phyloP scores from a whole-genome alignment of 352 stramenopile species.

The Pythium rishiriense region DNA sequence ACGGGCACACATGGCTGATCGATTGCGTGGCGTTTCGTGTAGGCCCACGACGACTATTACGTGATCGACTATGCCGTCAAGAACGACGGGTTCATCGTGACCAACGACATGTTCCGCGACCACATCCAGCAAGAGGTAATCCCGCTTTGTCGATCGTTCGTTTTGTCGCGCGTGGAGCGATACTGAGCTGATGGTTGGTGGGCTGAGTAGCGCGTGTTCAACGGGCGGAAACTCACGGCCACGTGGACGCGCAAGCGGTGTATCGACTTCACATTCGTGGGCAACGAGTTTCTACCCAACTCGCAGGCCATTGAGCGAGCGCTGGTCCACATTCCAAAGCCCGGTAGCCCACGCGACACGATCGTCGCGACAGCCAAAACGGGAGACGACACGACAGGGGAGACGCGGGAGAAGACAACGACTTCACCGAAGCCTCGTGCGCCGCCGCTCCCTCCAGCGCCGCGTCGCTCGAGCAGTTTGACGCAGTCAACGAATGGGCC shows the following conservation, averaged over 20 bases:
- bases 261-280: slow-evolving; percentile 91
- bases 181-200: too few relatives aligned
- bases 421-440: neutral
- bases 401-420: neutral
- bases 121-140: slow-evolving; percentile 76
- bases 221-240: slow-evolving; percentile 55
- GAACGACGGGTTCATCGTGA: slow-evolving; percentile 88
- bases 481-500: slow-evolving; percentile 5
- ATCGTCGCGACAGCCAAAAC: neutral
- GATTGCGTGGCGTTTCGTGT: neutral
- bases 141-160: neutral
- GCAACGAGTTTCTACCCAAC: slow-evolving; percentile 89
- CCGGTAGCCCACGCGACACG: slow-evolving; percentile 12
- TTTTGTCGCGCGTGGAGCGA: neutral
- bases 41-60: slow-evolving; percentile 90
- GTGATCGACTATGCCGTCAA: slow-evolving; percentile 91
- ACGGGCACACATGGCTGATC: neutral
- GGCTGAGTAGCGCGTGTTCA: slow-evolving; percentile 54
- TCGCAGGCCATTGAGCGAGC: slow-evolving; percentile 78
- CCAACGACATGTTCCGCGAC: slow-evolving; percentile 93
- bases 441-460: neutral
- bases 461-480: slow-evolving; percentile 13
- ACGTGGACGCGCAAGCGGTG: slow-evolving; percentile 68
- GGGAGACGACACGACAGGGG: neutral
- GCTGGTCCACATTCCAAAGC: slow-evolving; percentile 33